Percentiles rank a stretch among this genome's conserved stretches.
These are phyloP conservation scores for Saccharomycopsis sp. DNA, from an alignment of 805 yeast genomes.

Conservation along the genomic window DNA sequence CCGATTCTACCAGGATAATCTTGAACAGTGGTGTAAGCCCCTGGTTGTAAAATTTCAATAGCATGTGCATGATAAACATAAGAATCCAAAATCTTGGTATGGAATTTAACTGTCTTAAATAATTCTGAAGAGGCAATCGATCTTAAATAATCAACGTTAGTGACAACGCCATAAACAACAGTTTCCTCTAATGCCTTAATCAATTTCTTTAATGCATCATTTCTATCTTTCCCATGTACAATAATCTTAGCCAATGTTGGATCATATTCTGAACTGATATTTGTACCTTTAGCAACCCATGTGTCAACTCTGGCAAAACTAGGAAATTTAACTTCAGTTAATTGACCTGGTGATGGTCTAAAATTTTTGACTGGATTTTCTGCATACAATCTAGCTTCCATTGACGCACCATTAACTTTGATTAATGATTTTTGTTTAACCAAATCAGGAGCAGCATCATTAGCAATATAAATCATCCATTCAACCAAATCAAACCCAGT, in stretches of 20 bases:
- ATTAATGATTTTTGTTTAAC: constrained; percentile 37
- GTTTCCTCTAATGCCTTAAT: constrained; percentile 82
- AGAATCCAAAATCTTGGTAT: constrained; percentile 80
- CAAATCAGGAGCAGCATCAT: constrained; percentile 81
- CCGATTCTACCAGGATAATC: constrained; percentile 90
- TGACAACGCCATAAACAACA: constrained; percentile 77
- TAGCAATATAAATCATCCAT: constrained; percentile 94
- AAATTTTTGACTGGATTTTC: constrained; percentile 95
- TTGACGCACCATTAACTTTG: constrained; percentile 74
- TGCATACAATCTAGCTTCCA: constrained; percentile 95
- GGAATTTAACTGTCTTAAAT: constrained; percentile 79
- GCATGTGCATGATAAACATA: constrained; percentile 77
- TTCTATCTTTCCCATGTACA: constrained; percentile 86
- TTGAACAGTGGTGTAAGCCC: constrained; percentile 94
- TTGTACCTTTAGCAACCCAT: constrained; percentile 89
- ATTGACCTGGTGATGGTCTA: constrained; percentile 93
- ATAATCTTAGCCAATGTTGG: constrained; percentile 95
- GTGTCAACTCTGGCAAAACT: constrained; percentile 89
- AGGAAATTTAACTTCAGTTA: constrained; percentile 81
- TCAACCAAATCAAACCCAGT: constrained; percentile 94
- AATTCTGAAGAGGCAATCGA: constrained; percentile 76
- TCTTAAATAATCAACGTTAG: constrained; percentile 85
- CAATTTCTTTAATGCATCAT: constrained; percentile 72
- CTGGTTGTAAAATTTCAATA: constrained; percentile 79
- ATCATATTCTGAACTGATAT: constrained; percentile 86